Evolutionary conservation across 208 protist species (phyloP).

Genomic region (Crithidia fasciculata): DNA sequence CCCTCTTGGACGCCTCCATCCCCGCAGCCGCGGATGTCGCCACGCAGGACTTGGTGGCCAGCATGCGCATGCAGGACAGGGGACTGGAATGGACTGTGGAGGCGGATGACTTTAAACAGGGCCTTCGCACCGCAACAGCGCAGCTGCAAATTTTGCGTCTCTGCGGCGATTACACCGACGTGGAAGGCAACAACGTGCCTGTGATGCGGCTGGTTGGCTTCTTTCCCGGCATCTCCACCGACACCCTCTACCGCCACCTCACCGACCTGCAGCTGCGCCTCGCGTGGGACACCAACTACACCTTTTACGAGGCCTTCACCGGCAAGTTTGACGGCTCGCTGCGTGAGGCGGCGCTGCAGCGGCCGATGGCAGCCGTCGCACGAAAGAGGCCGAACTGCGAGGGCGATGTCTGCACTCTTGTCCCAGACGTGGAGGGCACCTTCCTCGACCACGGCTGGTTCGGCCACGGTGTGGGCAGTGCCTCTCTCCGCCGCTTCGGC

Average conservation of each 20-base stretch:
- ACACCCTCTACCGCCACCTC: conserved; percentile 43
- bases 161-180: conserved; percentile 28
- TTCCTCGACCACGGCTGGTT: conserved; percentile 54
- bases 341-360: background rate
- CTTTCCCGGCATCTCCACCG: conserved; percentile 44
- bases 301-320: conserved; percentile 43
- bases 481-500: conserved; percentile 46
- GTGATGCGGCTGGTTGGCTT: conserved; percentile 66
- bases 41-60: conserved; percentile 9
- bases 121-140: conserved; percentile 1
- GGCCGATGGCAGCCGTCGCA: conserved; percentile 38
- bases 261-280: conserved; percentile 48
- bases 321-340: conserved; percentile 8
- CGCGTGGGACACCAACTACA: conserved; percentile 70
- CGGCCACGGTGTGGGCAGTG: conserved; percentile 51
- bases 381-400: conserved; percentile 34
- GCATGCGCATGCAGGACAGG: conserved; percentile 23
- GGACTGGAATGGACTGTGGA: conserved; percentile 22
- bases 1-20: background rate
- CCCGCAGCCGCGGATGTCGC: background rate
- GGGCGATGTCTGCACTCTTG: conserved; percentile 37
- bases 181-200: conserved; percentile 31
- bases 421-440: conserved; percentile 37
- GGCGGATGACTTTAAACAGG: conserved; percentile 18
- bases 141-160: conserved; percentile 53